Evolutionary conservation across 805 yeast genomes (phyloP), one percentile per base, ranked within the genome.

Genomic region (Candida oleophila): DNA sequence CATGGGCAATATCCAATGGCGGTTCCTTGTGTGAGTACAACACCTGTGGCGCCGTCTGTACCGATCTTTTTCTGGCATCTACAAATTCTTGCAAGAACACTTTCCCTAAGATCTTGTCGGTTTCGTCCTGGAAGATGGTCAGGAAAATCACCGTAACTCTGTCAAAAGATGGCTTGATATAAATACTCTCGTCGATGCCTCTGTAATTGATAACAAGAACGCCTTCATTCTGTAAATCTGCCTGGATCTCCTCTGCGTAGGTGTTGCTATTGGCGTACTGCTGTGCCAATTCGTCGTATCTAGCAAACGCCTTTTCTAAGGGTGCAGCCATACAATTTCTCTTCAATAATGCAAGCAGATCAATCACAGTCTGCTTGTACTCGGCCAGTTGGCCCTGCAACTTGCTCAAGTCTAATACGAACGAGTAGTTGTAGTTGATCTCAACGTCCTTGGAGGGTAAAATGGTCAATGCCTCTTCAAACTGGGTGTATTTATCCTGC

Each of bases 11-110:
- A 47, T 94, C 99, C 59, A 89, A 76, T 7, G 99, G 99, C n/a
- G 97, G 89, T 56, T 89, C 97, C 52, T 76, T 79, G 62, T 85
- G 90, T 4, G 96, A 85, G 61, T 87, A 91, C 57, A 94, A 78
- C 44, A 94, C 99, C 73, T 94, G 99, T 15, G 99, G 99, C 1
- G 98, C 97, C 42, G 94, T 91, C 70, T 94, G 99, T 50, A 94
- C 92, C 3, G 96, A 87, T 66, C 97, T 81, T 63, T 87, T 87
- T 69, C 99, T 83, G 9, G 98, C 97, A 65, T 91, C 97, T 39
- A 90, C 96, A 65, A 91, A 91, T 69, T 91, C 97, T 64, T 89
- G 96, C 52, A 89, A 72, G 61, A 89, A 89, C 33, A 89, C 96
- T 65, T 85, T 89, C 38, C 96, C 95, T 56, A 89, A 87, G 44